Conservation (phyloP, 208 protist genomes). For the Leishmania arabica region DNA sequence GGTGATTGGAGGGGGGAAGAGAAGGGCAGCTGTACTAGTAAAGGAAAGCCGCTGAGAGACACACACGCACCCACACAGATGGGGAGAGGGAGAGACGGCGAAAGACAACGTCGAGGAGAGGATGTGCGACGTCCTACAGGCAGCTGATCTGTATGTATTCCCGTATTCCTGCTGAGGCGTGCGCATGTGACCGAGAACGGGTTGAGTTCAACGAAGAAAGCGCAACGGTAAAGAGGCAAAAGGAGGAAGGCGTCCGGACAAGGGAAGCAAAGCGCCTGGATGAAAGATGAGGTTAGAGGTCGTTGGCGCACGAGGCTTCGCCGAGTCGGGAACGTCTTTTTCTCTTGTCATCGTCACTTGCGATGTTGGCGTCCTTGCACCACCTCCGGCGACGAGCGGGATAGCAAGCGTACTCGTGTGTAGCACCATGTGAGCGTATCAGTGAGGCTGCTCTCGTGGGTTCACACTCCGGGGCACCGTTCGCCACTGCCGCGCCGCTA, state of each 20-base stretch:
- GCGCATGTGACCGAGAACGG: neutral
- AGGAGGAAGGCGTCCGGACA: neutral
- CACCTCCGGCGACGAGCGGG: neutral
- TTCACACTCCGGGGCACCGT: neutral
- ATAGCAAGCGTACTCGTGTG: neutral
- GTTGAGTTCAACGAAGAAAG: neutral
- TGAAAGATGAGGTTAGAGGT: neutral
- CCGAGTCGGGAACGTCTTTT: neutral
- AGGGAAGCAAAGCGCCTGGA: neutral
- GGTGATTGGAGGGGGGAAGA: neutral
- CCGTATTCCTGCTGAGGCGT: neutral
- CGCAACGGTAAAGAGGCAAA: neutral
- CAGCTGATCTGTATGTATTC: neutral
- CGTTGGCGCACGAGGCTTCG: neutral
- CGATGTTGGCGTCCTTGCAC: neutral
- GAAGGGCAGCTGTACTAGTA: neutral
- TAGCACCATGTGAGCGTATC: neutral
- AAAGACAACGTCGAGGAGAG: neutral
- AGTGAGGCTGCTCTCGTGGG: neutral
- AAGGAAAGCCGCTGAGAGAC: neutral
- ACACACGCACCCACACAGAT: neutral
- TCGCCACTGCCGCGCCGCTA: neutral
- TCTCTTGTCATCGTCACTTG: neutral
- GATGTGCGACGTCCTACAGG: neutral
- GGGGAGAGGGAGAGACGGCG: slow-evolving; percentile 1